Percentiles rank a stretch among this genome's conserved stretches.
phyloP scores from a whole-genome alignment of 495 filamentous ascomycete species.

The Daldinia loculata region DNA sequence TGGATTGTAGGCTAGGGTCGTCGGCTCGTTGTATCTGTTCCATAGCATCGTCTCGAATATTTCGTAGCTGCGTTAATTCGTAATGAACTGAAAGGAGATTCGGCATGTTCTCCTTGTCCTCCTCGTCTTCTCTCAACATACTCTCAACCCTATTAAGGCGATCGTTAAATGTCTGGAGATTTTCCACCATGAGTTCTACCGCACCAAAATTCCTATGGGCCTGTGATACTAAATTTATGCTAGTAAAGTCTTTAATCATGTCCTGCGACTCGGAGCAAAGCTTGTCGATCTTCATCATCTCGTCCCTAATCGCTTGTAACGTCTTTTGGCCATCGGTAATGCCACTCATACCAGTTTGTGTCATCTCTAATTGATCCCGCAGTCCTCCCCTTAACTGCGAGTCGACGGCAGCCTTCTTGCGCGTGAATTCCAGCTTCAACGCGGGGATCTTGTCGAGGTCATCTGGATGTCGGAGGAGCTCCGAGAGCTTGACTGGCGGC shows the following conservation, averaged over 20 bases:
- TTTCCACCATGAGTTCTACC: conserved; percentile 88
- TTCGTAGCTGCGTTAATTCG: conserved; percentile 86
- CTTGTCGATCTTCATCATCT: conserved; percentile 98
- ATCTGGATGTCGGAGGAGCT: conserved; percentile 75
- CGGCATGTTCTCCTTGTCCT: conserved; percentile 86
- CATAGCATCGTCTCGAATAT: conserved; percentile 95
- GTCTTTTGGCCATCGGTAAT: conserved; percentile 88
- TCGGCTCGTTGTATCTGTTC: conserved; percentile 84
- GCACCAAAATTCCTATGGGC: conserved; percentile 94
- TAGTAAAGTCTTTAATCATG: conserved; percentile 96
- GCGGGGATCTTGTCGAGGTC: conserved; percentile 95
- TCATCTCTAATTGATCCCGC: conserved; percentile 88
- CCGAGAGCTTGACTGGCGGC: conserved; percentile 72
- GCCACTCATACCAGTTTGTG: conserved; percentile 86
- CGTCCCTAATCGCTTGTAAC: conserved; percentile 89
- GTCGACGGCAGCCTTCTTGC: conserved; percentile 93
- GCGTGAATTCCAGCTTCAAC: conserved; percentile 89
- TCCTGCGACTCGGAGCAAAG: conserved; percentile 94
- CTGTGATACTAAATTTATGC: conserved; percentile 92
- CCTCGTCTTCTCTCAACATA: conserved; percentile 81
- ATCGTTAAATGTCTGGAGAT: conserved; percentile 84
- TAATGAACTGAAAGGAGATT: conserved; percentile 90
- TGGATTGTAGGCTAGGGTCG: conserved; percentile 76
- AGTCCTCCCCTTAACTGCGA: conserved; percentile 86
- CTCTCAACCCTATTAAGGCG: conserved; percentile 75